Percentiles rank a stretch among this genome's conserved stretches.
Evolutionary conservation across 2,329 filamentous ascomycete genomes (phyloP).

Genomic region (Monilinia polystroma): DNA sequence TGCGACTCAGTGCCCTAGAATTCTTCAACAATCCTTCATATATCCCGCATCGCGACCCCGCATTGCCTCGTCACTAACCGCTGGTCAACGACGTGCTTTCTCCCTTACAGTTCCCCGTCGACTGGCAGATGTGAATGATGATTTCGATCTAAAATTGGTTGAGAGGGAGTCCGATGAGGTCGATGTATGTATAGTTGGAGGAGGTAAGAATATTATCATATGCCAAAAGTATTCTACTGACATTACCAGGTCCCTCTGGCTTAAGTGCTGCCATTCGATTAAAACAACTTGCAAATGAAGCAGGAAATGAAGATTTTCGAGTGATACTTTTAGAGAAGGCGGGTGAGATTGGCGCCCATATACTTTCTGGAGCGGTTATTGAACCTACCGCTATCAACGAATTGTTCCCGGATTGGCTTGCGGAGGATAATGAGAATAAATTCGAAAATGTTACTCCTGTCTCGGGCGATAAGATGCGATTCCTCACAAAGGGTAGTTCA

Average conservation of each 20-base stretch:
- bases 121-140: slow-evolving; percentile 50
- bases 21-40: slow-evolving; percentile 27
- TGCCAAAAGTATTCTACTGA: slow-evolving; percentile 24
- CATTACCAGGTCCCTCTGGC: slow-evolving; percentile 71
- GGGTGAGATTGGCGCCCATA: slow-evolving; percentile 90
- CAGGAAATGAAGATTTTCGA: slow-evolving; percentile 92
- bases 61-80: slow-evolving; percentile 24
- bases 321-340: slow-evolving; percentile 94
- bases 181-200: slow-evolving; percentile 95
- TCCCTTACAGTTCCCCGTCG: slow-evolving; percentile 45
- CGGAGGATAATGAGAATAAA: slow-evolving; percentile 80
- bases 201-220: slow-evolving; percentile 52
- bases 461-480: slow-evolving; percentile 83
- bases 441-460: slow-evolving; percentile 88
- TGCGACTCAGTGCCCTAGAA: slow-evolving; percentile 26
- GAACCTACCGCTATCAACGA: slow-evolving; percentile 86
- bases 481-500: slow-evolving; percentile 77
- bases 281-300: slow-evolving; percentile 92
- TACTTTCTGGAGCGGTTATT: slow-evolving; percentile 92
- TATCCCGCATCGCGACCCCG: slow-evolving; percentile 31
- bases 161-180: slow-evolving; percentile 92
- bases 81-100: slow-evolving; percentile 44
- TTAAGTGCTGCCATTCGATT: slow-evolving; percentile 89
- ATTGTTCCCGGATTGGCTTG: slow-evolving; percentile 89
- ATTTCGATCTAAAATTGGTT: slow-evolving; percentile 64